Base-by-base conservation (phyloP, 352 stramenopile genomes). In the Phytopythium vexans region DNA sequence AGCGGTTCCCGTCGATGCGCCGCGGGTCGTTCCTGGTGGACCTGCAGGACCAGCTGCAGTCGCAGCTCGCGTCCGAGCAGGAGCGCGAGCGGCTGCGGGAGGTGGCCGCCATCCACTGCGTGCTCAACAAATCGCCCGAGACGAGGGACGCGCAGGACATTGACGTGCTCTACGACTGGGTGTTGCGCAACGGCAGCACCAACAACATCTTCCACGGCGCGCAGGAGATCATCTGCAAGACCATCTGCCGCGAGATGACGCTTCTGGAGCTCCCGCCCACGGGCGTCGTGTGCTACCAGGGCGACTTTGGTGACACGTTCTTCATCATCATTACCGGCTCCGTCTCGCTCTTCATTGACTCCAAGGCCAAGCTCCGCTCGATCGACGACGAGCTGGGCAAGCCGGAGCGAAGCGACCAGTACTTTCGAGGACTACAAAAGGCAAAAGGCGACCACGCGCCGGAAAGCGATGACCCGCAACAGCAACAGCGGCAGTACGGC, bases 171-270 rank as follows among this genome's bases (percentile, higher is more conserved):
- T 92, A 90, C 58, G 79, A 92, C 10, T 93, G 77, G 69, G 83
- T 90, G 27, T 62, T 90, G 52, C 71, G 77, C 38, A 93, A 93
- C 42, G 80, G 77, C n/a, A 89, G 73, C 54, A 93, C 81, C 8
- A 86, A 75, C 56, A 86, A 88, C 54, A 89, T 93, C 50, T 90
- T 93, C 46, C 71, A 88, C 44, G 83, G 79, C 0, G 82, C 79
- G 4, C 83, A 93, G 62, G 83, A 93, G 49, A 88, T 93, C 51
- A 90, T 93, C 58, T 93, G 83, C 62, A 93, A 92, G 56, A 92
- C 81, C 12, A 93, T 93, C 58, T 93, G 83, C 56, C 74, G 83
- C n/a, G 83, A 93, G 54, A 90, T 93, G 81, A 93, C 78, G 34
- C 65, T 93, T 39, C 62, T 89, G 8, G 79, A 89, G 41, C 55